Conservation (phyloP, 2,329 filamentous ascomycete genomes). For the Cladosporium colombiae region DNA sequence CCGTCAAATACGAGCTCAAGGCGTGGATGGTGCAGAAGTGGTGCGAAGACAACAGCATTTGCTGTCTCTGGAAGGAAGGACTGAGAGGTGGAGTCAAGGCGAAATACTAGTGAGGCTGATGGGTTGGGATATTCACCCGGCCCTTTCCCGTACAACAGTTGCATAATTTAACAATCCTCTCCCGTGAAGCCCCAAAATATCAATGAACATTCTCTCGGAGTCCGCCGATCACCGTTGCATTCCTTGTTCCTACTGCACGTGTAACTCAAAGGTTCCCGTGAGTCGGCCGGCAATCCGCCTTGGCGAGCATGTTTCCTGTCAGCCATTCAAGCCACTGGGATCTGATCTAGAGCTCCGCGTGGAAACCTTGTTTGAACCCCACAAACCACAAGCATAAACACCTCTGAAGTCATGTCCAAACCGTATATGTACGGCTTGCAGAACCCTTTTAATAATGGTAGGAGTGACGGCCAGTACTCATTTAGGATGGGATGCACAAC, state of each 20-base stretch:
- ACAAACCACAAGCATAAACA: neutral
- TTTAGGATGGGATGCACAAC: too few relatives aligned
- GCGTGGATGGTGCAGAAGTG: constrained; percentile 75
- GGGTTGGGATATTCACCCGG: too few relatives aligned
- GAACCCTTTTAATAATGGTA: too few relatives aligned
- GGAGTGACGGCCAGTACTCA: too few relatives aligned
- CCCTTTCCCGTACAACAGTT: neutral
- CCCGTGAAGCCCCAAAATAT: neutral
- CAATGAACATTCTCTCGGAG: neutral
- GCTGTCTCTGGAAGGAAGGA: constrained; percentile 70
- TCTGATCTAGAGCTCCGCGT: constrained; percentile 10
- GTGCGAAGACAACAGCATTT: constrained; percentile 86
- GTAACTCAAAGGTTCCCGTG: too few relatives aligned
- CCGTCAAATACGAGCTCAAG: constrained; percentile 34
- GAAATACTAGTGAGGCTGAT: constrained; percentile 29
- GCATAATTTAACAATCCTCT: neutral
- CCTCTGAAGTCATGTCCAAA: neutral
- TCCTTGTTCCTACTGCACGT: neutral
- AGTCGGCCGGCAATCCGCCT: neutral
- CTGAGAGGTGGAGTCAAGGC: constrained; percentile 39
- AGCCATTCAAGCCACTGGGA: constrained; percentile 8
- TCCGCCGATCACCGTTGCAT: constrained; percentile 4
- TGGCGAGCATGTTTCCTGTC: neutral
- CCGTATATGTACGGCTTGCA: too few relatives aligned
- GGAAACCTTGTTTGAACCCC: neutral